phyloP scores from a whole-genome alignment of 1,139 yeast species.

The Kurtzmaniella natalensis region DNA sequence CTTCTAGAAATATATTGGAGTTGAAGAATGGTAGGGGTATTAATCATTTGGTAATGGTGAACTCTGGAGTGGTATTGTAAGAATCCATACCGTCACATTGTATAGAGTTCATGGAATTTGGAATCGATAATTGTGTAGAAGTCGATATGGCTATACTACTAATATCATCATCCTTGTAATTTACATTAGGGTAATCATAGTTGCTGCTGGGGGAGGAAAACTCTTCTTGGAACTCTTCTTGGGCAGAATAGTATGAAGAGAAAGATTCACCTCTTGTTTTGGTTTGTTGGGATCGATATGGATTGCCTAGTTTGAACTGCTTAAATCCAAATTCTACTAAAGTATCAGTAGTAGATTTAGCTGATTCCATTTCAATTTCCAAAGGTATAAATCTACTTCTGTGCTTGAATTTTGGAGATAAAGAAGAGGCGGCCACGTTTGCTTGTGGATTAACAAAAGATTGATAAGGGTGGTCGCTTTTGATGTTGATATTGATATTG shows the following conservation, averaged over 20 bases:
- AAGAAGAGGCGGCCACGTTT: too few relatives aligned
- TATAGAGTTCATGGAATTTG: not conserved
- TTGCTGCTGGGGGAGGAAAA: too few relatives aligned
- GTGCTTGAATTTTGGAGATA: not conserved
- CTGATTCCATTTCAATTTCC: conserved; percentile 6
- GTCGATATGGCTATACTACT: not conserved
- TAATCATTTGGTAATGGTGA: too few relatives aligned
- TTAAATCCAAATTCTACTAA: not conserved
- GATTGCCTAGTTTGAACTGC: conserved; percentile 1
- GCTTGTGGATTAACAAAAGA: too few relatives aligned
- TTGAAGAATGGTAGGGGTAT: too few relatives aligned
- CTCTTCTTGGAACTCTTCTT: not conserved
- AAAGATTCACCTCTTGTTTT: not conserved
- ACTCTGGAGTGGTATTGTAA: not conserved
- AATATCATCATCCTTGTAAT: not conserved
- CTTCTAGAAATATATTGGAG: too few relatives aligned
- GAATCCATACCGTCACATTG: not conserved
- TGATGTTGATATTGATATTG: not conserved
- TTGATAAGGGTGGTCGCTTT: not conserved
- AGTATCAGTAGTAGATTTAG: not conserved
- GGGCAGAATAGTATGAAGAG: not conserved
- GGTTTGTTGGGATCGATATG: not conserved
- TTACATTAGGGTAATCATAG: not conserved
- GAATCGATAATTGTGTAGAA: not conserved
- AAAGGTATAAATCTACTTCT: conserved; percentile 10